phyloP scores from a whole-genome alignment of 164 flowering plant genomes.

The Platanus orientalis region DNA sequence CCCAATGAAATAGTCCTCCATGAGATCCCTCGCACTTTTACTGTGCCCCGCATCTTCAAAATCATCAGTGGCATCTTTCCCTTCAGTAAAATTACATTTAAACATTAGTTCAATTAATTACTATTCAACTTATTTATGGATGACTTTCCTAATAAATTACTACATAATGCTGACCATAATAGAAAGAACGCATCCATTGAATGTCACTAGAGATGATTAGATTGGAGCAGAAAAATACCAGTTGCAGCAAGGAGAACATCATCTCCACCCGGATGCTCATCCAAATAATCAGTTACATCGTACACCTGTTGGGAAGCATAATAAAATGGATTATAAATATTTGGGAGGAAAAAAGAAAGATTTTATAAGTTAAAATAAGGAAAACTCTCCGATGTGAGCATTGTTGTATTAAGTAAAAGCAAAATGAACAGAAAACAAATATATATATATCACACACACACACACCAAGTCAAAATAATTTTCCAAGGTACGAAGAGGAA shows the following conservation, averaged over 20 bases:
- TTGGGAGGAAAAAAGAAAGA: no score
- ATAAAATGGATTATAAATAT: neutral
- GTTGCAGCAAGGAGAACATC: constrained; percentile 64
- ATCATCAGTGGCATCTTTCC: constrained; percentile 86
- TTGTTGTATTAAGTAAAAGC: no score
- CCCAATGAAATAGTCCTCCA: constrained; percentile 70
- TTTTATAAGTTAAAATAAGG: no score
- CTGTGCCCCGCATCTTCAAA: constrained; percentile 97
- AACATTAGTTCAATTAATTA: constrained; percentile 5
- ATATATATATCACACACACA: no score
- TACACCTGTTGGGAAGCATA: constrained; percentile 50
- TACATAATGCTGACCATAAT: neutral
- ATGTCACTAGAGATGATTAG: neutral
- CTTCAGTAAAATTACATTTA: constrained; percentile 28
- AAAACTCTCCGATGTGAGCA: no score
- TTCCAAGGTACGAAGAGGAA: no score
- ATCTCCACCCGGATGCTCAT: constrained; percentile 97
- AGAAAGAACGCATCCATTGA: neutral
- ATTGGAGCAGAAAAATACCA: constrained; percentile 36
- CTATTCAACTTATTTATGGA: neutral
- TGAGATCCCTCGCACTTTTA: constrained; percentile 59
- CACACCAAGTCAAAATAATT: no score
- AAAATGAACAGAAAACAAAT: no score
- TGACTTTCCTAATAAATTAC: neutral
- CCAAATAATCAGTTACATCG: constrained; percentile 76